Conservation (phyloP, 2,329 filamentous ascomycete genomes). For the Erysiphe pulchra region DNA sequence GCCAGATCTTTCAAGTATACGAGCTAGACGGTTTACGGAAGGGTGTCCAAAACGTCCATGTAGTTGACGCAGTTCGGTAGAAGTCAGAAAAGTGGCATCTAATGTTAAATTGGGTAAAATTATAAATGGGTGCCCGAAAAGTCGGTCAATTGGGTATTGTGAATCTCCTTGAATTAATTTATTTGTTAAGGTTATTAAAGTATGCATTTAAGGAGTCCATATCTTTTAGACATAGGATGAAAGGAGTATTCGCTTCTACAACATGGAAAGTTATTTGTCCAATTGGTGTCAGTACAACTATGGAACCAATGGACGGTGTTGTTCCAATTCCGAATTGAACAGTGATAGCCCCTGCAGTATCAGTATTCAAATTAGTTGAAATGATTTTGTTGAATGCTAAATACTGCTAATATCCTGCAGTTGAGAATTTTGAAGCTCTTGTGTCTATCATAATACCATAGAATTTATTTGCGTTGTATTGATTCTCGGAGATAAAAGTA, state of each 20-base stretch:
- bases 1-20: not conserved
- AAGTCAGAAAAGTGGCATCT: too few species aligned
- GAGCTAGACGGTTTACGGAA: not conserved
- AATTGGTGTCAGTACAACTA: not conserved
- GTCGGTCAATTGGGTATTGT: not conserved
- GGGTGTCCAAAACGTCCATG: not conserved
- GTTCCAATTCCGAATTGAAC: not conserved
- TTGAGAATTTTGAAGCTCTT: not conserved
- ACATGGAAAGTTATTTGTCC: not conserved
- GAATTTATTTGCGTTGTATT: not conserved
- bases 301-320: not conserved
- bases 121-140: not conserved
- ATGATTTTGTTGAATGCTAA: not conserved
- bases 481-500: not conserved
- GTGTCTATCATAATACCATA: not conserved
- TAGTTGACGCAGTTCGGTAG: not conserved
- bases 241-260: not conserved
- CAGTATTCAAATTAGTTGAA: not conserved
- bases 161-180: too few species aligned
- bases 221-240: not conserved
- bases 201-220: not conserved
- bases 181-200: too few species aligned
- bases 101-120: too few species aligned
- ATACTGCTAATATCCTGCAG: not conserved
- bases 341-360: not conserved